Evolutionary conservation across 2,329 filamentous ascomycete genomes (phyloP), one percentile per base, ranked within the genome.

Genomic region (Lasiodiplodia theobromae): DNA sequence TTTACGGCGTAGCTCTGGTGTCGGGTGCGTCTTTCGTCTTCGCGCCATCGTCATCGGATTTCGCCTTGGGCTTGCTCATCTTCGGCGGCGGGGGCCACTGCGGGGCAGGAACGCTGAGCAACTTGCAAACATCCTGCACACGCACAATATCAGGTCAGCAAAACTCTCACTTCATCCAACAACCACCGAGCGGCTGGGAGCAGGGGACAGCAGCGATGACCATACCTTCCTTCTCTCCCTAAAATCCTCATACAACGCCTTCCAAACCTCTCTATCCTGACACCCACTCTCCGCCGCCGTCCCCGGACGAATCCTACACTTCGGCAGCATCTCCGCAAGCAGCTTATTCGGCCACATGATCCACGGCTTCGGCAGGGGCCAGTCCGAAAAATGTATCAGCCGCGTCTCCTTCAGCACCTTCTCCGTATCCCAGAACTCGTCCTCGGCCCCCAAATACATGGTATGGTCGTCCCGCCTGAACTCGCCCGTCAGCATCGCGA

Each of bases 321-420:
- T 78, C 1, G 83, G 83, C 75, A 83, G 81, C 71, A 83, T 78
- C 68, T 83, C 80, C 58, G 75, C 74, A 2, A 83, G 71, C 21
- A 79, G 77, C 34, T 81, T 77, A 16, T 74, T 65, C 14, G 80
- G 77, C 79, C 80, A 83, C 79, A 83, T 80, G 62, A 87, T 77
- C 86, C 87, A 89, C 2, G 87, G 87, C 71, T 92, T 92, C 0
- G 89, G 89, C 6, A 91, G 72, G 0, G 90, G 91, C 87, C 87
- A 91, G 74, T 93, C 91, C 14, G 87, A 90, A 75, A 92, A 92
- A 76, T 92, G 90, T 2, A 92, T 81, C 5, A 90, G 83, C 71
- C 91, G 91, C 7, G 88, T 87, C 72, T 91, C 88, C 16, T 83
- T 83, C 65, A 87, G 81, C 1, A 84, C 82, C 51, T 76, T 78